Conservation (phyloP, 257 asterid species). For the Nicotiana paniculata region DNA sequence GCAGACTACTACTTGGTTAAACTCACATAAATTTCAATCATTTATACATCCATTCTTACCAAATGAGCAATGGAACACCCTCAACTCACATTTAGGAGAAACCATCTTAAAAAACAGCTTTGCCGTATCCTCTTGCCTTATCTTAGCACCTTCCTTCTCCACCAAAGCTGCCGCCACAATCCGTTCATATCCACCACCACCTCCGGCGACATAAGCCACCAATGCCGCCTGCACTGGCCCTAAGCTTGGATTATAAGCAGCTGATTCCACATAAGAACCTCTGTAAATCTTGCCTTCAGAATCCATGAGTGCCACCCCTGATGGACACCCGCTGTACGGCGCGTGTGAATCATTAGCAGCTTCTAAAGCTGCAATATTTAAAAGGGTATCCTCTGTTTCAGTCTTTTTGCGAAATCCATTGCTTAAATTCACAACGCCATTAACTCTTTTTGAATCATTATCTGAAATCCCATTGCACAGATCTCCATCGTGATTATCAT, state of each 20-base stretch:
- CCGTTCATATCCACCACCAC: slow-evolving; percentile 65
- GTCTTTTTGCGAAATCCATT: slow-evolving; percentile 27
- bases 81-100: slow-evolving; percentile 59
- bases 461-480: slow-evolving; percentile 33
- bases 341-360: slow-evolving; percentile 86
- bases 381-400: background rate
- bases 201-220: slow-evolving; percentile 61
- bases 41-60: slow-evolving; percentile 19
- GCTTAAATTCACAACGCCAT: background rate
- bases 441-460: background rate
- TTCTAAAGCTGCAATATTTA: slow-evolving; percentile 46
- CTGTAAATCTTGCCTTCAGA: slow-evolving; percentile 58
- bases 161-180: slow-evolving; percentile 82
- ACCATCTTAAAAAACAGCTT: slow-evolving; percentile 53
- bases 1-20: background rate
- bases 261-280: slow-evolving; percentile 78
- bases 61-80: slow-evolving; percentile 39
- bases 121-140: slow-evolving; percentile 64
- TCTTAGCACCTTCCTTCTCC: slow-evolving; percentile 53
- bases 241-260: slow-evolving; percentile 83
- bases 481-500: slow-evolving; percentile 6
- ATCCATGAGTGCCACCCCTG: slow-evolving; percentile 87
- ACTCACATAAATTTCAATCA: slow-evolving; percentile 12
- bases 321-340: slow-evolving; percentile 76
- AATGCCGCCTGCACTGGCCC: slow-evolving; percentile 87